Conservation (phyloP, 352 stramenopile species). For the Phytophthora melonis region DNA sequence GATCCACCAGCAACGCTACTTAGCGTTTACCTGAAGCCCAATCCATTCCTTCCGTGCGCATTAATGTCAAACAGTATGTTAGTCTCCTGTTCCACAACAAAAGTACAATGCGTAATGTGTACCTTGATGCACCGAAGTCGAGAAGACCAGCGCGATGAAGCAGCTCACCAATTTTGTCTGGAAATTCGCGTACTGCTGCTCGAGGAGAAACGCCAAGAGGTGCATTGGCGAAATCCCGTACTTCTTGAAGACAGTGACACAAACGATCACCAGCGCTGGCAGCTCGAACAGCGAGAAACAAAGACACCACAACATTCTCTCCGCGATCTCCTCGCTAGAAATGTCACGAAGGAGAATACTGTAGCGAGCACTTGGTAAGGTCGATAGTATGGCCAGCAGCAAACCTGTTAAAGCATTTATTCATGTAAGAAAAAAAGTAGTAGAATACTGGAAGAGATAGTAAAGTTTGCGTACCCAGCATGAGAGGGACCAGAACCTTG, state of each 20-base stretch:
- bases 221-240: constrained; percentile 40
- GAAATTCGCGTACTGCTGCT: constrained; percentile 45
- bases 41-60: constrained; percentile 5
- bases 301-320: constrained; percentile 15
- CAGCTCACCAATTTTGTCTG: constrained; percentile 38
- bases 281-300: constrained; percentile 23
- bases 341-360: constrained; percentile 29
- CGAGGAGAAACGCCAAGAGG: constrained; percentile 48
- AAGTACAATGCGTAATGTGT: neutral
- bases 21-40: neutral
- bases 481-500: constrained; percentile 42
- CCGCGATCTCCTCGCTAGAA: constrained; percentile 10
- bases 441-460: neutral
- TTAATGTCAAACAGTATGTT: neutral
- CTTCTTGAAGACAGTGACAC: constrained; percentile 29
- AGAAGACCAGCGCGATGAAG: constrained; percentile 31
- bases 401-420: constrained; percentile 22
- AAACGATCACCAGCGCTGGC: constrained; percentile 23
- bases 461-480: constrained; percentile 26
- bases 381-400: constrained; percentile 30
- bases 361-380: constrained; percentile 39
- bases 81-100: neutral
- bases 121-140: constrained; percentile 34
- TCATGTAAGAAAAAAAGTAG: constrained; percentile 13
- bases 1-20: neutral